Evolutionary conservation across 805 yeast species (phyloP), one percentile per base, ranked within the genome.

Genomic region (Yamadazyma scolyti): DNA sequence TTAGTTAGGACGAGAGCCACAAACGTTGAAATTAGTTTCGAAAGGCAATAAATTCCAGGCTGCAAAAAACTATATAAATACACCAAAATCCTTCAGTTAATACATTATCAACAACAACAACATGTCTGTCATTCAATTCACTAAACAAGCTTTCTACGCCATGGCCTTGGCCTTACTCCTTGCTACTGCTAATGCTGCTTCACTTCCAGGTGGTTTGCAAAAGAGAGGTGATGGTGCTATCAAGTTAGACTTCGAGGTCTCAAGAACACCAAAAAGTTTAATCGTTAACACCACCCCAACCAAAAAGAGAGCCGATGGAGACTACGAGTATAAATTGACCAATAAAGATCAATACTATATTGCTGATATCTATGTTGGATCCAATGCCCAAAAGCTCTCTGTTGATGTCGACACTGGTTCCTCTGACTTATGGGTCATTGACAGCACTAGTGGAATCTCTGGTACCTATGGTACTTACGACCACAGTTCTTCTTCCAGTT

Each of bases 381-480:
- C 56, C 12, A 45, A 51, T 29, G 23, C 18, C 4, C 58, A 56
- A 27, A 31, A 35, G 3, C 27, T 48, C 11, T 15, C 31, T 7
- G 51, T 52, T 15, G 41, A 31, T 12, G 26, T 53, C 15, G 58
- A 52, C 24, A 54, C 58, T 20, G 58, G 58, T 1, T 51, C 58
- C 14, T 48, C 56, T 18, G 57, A 54, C 25, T 42, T 52, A 28
- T 52, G 58, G 58, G 54, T 49, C 17, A 26, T 40, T 30, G 40
- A 33, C 17, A 16, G 17, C 9, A 6, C 6, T 2, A 12, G 27
- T 17, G 40, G 36, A 4, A 11, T 20, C 18, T 26, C 39, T 16
- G 26, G 33, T 5, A 10, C 28, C n/a, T 65, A 51, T 32, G 75
- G 75, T 15, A 50, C 65, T 6, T 71, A 64, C 37, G 54, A 65